Conservation (phyloP, 2,329 filamentous ascomycete species). For the Fusarium sp. region DNA sequence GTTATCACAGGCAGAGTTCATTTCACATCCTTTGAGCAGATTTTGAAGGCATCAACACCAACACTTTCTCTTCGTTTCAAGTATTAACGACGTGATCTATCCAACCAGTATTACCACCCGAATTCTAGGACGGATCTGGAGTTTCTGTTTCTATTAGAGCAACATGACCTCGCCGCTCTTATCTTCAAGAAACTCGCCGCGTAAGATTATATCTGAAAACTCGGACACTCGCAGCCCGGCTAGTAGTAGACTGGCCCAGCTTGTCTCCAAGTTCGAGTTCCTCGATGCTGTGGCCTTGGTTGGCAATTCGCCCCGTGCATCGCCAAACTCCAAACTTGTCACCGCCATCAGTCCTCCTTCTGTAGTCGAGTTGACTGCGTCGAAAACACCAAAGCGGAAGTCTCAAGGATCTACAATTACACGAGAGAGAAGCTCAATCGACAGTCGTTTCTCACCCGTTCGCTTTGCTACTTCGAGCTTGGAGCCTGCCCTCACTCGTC, state of each 20-base stretch:
- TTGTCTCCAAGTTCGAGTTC: constrained; percentile 53
- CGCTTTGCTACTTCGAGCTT: background rate
- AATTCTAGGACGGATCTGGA: background rate
- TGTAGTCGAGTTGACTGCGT: background rate
- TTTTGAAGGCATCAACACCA: constrained; percentile 27
- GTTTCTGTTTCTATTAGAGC: background rate
- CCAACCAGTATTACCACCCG: constrained; percentile 1
- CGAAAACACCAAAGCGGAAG: background rate
- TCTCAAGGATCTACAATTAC: background rate
- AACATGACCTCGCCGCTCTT: constrained; percentile 30
- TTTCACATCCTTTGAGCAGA: constrained; percentile 32
- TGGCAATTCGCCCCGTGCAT: background rate
- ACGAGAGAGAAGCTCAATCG: constrained; percentile 4
- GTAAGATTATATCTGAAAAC: constrained; percentile 15
- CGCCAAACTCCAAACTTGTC: background rate
- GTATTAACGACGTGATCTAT: constrained; percentile 2
- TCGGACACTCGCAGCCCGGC: constrained; percentile 8
- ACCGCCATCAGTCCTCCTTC: background rate
- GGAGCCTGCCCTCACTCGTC: constrained; percentile 1
- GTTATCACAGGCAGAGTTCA: constrained; percentile 3
- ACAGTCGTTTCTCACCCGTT: constrained; percentile 14
- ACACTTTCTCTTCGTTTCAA: constrained; percentile 14
- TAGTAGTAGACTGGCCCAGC: constrained; percentile 44
- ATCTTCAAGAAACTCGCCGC: constrained; percentile 12
- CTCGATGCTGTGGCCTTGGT: constrained; percentile 38